Evolutionary conservation across 108 stramenopile genomes (phyloP).

Genomic region (Seminavis robusta): DNA sequence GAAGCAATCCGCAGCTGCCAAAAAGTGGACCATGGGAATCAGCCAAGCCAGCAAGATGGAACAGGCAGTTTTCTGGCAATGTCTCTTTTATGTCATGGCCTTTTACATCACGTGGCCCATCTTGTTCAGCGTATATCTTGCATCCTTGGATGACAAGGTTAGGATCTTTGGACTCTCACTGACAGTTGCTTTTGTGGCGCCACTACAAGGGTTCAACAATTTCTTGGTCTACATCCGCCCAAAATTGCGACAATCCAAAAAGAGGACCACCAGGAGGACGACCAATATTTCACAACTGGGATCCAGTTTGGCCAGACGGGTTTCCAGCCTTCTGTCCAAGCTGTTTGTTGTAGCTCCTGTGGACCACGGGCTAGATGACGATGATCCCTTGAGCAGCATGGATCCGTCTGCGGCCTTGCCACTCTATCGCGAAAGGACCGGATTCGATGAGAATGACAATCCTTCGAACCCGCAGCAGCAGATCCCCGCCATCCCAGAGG

Average conservation of each 20-base stretch:
- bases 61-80: conserved; percentile 6
- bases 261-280: no score
- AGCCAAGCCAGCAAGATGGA: neutral
- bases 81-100: neutral
- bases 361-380: no score
- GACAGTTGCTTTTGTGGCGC: conserved; percentile 11
- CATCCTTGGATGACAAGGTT: neutral
- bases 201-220: conserved; percentile 45
- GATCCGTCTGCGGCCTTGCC: no score
- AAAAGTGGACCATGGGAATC: neutral
- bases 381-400: no score
- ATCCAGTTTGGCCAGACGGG: no score
- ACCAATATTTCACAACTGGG: no score
- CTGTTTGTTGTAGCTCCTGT: no score
- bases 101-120: conserved; percentile 6
- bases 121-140: neutral
- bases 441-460: no score
- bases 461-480: no score
- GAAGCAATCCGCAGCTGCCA: neutral
- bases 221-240: conserved; percentile 39
- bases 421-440: no score
- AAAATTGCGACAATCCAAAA: neutral
- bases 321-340: no score
- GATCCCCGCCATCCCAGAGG: no score
- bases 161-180: neutral